Evolutionary conservation across 78 protist genomes (phyloP).

Genomic region (Cavenderia fasciculata): DNA sequence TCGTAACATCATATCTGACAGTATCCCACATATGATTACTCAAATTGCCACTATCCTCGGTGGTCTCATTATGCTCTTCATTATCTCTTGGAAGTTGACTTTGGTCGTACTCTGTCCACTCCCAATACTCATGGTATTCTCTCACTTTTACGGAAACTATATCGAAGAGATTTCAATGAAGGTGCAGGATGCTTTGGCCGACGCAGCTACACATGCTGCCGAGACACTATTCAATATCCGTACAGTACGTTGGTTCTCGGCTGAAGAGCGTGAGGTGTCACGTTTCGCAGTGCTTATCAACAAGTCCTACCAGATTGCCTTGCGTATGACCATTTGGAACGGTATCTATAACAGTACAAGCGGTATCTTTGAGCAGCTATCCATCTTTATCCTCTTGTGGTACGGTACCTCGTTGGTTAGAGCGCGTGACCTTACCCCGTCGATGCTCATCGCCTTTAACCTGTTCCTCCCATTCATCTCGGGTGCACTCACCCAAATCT

Average conservation of each 20-base stretch:
- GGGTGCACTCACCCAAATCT: conserved; percentile 5
- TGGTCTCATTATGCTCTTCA: conserved; percentile 42
- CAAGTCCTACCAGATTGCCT: conserved; percentile 41
- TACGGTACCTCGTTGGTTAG: conserved; percentile 85
- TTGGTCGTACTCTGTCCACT: conserved; percentile 53
- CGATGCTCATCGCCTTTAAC: conserved; percentile 80
- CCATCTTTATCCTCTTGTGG: conserved; percentile 73
- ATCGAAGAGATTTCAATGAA: conserved; percentile 49
- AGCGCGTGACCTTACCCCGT: conserved; percentile 59
- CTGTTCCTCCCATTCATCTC: conserved; percentile 79
- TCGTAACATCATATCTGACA: conserved; percentile 52
- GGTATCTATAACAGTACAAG: conserved; percentile 29
- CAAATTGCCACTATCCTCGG: conserved; percentile 47
- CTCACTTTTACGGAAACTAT: conserved; percentile 55
- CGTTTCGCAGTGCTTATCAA: conserved; percentile 4
- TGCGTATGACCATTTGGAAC: conserved; percentile 61
- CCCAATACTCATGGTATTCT: conserved; percentile 37
- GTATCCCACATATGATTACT: conserved; percentile 42
- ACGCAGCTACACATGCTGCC: conserved; percentile 54
- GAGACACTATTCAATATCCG: conserved; percentile 69
- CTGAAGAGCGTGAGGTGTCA: conserved; percentile 33
- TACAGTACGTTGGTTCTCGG: conserved; percentile 86
- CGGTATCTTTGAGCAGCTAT: conserved; percentile 62
- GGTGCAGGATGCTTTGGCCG: conserved; percentile 85
- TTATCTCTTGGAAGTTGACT: conserved; percentile 63